Conservation (phyloP, 495 filamentous ascomycete genomes). For the Lophiostoma macrostomum region DNA sequence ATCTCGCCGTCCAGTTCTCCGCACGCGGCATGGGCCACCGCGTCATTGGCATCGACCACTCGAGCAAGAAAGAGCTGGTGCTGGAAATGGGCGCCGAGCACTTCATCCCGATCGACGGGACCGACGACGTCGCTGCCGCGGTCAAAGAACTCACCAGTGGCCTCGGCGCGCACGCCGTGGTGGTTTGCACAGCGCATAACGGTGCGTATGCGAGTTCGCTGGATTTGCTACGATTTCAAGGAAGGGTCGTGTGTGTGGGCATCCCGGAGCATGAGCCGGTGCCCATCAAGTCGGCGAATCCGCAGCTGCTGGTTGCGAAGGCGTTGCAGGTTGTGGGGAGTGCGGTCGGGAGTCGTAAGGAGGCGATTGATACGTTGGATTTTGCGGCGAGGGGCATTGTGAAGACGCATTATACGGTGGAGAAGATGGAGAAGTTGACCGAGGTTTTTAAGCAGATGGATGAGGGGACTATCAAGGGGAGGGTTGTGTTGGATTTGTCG, state of each 20-base stretch:
- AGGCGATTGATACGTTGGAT: constrained; percentile 65
- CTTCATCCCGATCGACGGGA: constrained; percentile 64
- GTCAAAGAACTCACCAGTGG: constrained; percentile 57
- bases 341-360: constrained; percentile 61
- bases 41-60: constrained; percentile 67
- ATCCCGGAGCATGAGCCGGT: constrained; percentile 60
- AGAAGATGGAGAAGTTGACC: constrained; percentile 34
- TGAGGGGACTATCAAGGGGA: constrained; percentile 37
- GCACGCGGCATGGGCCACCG: constrained; percentile 60
- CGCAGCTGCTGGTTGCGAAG: constrained; percentile 50
- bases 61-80: constrained; percentile 59
- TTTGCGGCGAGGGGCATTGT: constrained; percentile 48
- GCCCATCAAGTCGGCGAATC: constrained; percentile 56
- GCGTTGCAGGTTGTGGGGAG: constrained; percentile 58
- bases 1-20: constrained; percentile 65
- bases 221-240: constrained; percentile 60
- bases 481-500: constrained; percentile 41
- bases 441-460: constrained; percentile 35
- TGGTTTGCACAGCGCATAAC: constrained; percentile 65
- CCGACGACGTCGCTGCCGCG: constrained; percentile 50
- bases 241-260: constrained; percentile 64
- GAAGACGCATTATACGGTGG: constrained; percentile 29
- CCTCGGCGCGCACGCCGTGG: constrained; percentile 59
- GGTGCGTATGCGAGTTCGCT: constrained; percentile 61
- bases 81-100: constrained; percentile 61